These are phyloP conservation scores for Phytophthora chlamydospora DNA, from an alignment of 352 stramenopile species.

Conservation along the genomic window DNA sequence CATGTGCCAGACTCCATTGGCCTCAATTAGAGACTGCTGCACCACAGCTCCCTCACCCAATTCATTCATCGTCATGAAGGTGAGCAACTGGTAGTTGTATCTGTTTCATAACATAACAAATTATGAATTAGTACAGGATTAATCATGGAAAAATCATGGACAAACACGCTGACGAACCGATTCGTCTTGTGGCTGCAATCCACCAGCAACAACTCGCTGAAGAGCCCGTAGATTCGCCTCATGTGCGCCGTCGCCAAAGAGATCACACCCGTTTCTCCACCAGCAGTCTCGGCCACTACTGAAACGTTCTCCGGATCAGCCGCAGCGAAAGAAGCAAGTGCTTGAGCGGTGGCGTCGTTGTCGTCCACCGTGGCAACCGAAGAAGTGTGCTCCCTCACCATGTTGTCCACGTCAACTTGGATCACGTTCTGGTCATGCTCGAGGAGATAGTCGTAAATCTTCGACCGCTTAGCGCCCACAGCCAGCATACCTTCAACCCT, in stretches of 20 bases:
- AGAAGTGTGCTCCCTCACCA: constrained; percentile 11
- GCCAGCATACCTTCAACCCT: constrained; percentile 21
- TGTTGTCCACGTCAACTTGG: constrained; percentile 21
- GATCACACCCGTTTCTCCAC: constrained; percentile 12
- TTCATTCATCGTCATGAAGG: constrained; percentile 10
- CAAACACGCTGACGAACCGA: background rate
- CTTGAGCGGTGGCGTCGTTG: constrained; percentile 2
- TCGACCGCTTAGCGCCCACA: constrained; percentile 2
- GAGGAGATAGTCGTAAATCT: constrained; percentile 23
- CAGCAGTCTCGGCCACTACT: background rate
- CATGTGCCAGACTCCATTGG: too few species aligned
- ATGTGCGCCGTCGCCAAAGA: constrained; percentile 12
- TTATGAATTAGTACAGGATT: background rate
- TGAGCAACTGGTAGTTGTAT: constrained; percentile 28
- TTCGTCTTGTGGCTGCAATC: constrained; percentile 26
- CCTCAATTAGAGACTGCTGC: too few species aligned
- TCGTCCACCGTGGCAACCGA: background rate
- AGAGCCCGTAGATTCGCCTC: constrained; percentile 11
- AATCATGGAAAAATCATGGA: background rate
- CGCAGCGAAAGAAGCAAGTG: constrained; percentile 8
- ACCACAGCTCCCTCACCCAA: too few species aligned
- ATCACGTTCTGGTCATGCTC: constrained; percentile 32
- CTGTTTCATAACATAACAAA: constrained; percentile 5
- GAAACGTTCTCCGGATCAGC: constrained; percentile 1
- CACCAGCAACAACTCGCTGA: constrained; percentile 19